Base-by-base conservation (phyloP, 1,284 basidiomycete genomes). In the Malassezia cuniculi region DNA sequence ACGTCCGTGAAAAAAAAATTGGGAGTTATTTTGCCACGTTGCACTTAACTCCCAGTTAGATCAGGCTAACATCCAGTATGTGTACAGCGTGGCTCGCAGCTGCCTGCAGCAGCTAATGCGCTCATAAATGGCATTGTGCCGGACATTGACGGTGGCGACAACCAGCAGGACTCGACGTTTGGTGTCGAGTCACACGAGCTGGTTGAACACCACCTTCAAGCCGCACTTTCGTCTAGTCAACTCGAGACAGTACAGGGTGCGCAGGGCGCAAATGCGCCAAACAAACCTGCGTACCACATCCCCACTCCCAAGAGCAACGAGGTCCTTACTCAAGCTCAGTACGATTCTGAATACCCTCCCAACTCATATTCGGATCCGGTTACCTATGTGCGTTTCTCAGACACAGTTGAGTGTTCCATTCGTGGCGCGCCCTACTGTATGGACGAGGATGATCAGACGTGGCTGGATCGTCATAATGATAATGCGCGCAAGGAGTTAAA, bases 371-470 rank as follows among this genome's bases (percentile, higher is more conserved):
- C 52, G 20, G 60, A 66, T 39, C 61, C 60, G 12, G 52, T 74
- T 28, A 77, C 81, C 0, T 90, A 85, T 68, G 75, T 93, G 45
- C 78, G 80, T 47, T 84, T 79, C 33, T 89, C 85, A 7, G 78
- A 85, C 55, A 86, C 84, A 2, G 79, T 84, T 49, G 93, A 99
- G 62, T 86, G 94, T 57, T 79, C 78, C 1, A 66, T 64, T 54
- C 47, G 65, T 39, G 73, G 73, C 3, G 84, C 80, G 62, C 77
- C 79, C 4, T 95, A 97, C 68, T 83, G 79, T 55, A 82, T 95
- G 80, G 93, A 97, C 61, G 93, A 97, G 68, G 81, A 85, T 26
- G 93, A 97, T 70, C 78, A 82, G 55, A 81, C 82, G 41, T 97
- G 90, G 89, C 76, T 97, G 26, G 79, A 82, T 49, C 81, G 79